Conservation (phyloP, 2,329 filamentous ascomycete genomes). For the Trichoderma lentiforme region DNA sequence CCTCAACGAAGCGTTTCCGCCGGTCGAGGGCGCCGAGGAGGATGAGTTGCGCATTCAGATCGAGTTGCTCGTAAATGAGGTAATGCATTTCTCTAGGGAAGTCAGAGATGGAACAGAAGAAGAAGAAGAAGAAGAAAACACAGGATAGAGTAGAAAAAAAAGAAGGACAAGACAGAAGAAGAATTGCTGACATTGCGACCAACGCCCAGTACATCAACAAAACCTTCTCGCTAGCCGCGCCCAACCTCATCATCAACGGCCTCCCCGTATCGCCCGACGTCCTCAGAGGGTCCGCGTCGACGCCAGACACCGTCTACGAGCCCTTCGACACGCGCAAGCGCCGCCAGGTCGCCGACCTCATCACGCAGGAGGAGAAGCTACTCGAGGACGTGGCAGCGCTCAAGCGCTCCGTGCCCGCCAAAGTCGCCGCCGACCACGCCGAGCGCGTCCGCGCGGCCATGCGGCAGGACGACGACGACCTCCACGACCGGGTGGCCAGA, state of each 20-base stretch:
- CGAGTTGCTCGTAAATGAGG: constrained; percentile 58
- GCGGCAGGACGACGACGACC: constrained; percentile 45
- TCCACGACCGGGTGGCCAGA: constrained; percentile 31
- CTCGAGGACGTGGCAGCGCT: constrained; percentile 60
- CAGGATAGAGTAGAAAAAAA: not conserved
- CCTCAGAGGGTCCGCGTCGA: constrained; percentile 33
- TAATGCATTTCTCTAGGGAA: constrained; percentile 27
- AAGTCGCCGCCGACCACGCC: constrained; percentile 43
- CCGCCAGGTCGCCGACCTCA: constrained; percentile 57
- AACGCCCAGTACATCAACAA: constrained; percentile 54
- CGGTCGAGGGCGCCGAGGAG: constrained; percentile 49
- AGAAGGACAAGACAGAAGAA: not conserved
- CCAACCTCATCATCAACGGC: constrained; percentile 63
- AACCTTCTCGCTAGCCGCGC: constrained; percentile 56
- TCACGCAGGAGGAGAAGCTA: constrained; percentile 60
- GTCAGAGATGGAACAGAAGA: not conserved
- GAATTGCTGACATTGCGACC: not conserved
- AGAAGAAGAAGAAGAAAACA: not conserved
- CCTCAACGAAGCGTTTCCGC: constrained; percentile 66
- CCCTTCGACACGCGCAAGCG: constrained; percentile 60
- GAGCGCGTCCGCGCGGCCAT: constrained; percentile 40
- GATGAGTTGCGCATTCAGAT: constrained; percentile 59
- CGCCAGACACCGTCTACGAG: constrained; percentile 45
- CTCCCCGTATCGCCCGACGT: constrained; percentile 44
- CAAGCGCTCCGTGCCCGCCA: constrained; percentile 51